Evolutionary conservation across 345 rosid species (phyloP).

Genomic region (Mercurialis annua): DNA sequence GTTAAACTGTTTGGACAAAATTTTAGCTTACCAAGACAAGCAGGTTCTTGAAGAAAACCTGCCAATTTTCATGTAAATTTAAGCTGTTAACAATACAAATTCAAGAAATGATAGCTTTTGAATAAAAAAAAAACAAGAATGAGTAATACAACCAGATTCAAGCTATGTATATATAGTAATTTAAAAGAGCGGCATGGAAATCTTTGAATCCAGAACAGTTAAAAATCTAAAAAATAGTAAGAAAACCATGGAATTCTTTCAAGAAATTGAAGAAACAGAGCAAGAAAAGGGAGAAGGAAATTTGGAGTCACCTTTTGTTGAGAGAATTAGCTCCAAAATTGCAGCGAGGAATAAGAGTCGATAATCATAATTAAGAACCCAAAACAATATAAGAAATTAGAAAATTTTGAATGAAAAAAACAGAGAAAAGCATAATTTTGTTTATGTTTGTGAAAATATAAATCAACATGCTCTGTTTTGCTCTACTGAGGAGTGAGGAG

Average conservation of each 20-base stretch:
- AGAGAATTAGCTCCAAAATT: conserved; percentile 9
- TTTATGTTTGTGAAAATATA: too few relatives aligned
- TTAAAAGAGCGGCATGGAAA: too few relatives aligned
- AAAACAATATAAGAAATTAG: not conserved
- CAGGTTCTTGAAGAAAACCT: conserved; percentile 22
- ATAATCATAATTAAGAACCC: conserved; percentile 11
- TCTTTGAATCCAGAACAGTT: not conserved
- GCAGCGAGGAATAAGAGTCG: not conserved
- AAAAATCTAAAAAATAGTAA: not conserved
- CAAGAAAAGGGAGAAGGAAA: not conserved
- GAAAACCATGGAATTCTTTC: too few relatives aligned
- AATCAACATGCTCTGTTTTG: too few relatives aligned
- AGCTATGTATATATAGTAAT: too few relatives aligned
- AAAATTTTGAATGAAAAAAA: not conserved
- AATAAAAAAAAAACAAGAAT: too few relatives aligned
- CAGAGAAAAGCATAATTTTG: not conserved
- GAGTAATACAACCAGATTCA: too few relatives aligned
- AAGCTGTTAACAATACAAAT: not conserved
- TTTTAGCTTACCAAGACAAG: conserved; percentile 18
- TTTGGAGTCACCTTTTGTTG: conserved; percentile 9
- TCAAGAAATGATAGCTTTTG: too few relatives aligned
- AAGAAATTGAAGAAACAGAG: not conserved
- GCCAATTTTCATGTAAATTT: conserved; percentile 9
- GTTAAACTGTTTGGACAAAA: not conserved
- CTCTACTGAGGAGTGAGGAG: too few relatives aligned